Percentiles rank a stretch among this genome's conserved stretches.
These are phyloP conservation scores for Brassica napus DNA, from an alignment of 345 rosid genomes.

Conservation along the genomic window DNA sequence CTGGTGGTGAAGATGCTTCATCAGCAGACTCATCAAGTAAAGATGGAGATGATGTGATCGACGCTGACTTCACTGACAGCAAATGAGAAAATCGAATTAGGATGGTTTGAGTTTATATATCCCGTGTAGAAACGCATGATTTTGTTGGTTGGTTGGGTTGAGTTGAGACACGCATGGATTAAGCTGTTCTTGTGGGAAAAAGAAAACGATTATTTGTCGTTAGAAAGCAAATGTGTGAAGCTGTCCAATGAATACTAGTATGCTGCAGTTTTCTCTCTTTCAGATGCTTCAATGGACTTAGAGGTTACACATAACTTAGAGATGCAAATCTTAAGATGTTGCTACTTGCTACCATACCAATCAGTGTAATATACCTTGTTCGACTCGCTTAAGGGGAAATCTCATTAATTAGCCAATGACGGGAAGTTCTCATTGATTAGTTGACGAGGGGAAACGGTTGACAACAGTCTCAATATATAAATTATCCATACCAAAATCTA, in stretches of 20 bases:
- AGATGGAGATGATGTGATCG: slow-evolving; percentile 79
- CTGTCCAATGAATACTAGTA: neutral
- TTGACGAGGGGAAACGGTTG: too few species aligned
- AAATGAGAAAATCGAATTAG: slow-evolving; percentile 46
- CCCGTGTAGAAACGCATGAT: slow-evolving; percentile 1
- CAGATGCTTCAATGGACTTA: neutral
- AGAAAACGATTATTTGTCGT: neutral
- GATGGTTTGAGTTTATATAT: neutral
- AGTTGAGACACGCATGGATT: neutral
- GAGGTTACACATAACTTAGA: neutral
- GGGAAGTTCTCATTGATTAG: too few species aligned
- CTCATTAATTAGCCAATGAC: too few species aligned
- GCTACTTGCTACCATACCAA: neutral
- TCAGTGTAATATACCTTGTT: neutral
- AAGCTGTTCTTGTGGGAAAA: neutral
- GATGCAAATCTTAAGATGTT: neutral
- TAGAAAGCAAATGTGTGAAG: neutral
- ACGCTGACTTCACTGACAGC: slow-evolving; percentile 92
- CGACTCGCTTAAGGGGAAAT: too few species aligned
- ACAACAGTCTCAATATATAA: too few species aligned
- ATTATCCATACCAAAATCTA: too few species aligned
- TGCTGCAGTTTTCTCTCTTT: neutral
- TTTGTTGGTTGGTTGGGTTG: slow-evolving; percentile 30
- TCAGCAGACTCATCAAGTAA: slow-evolving; percentile 46
- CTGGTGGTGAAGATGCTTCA: slow-evolving; percentile 62